Conservation (phyloP, 768 basidiomycete species). For the Porpolomopsis calyptriformis region DNA sequence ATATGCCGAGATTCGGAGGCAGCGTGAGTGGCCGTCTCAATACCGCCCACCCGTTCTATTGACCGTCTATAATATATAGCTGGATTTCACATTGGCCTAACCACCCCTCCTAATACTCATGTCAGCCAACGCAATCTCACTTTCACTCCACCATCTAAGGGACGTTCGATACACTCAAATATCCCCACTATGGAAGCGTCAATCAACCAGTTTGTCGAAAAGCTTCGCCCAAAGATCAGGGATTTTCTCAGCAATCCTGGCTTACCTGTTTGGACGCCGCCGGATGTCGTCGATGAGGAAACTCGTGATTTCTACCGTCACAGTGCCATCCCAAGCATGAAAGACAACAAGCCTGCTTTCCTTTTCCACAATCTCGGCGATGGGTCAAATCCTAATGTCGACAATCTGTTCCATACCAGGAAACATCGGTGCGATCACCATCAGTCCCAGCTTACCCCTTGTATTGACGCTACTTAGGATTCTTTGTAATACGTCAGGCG, state of each 20-base stretch:
- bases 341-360: not conserved
- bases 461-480: slow-evolving; percentile 1
- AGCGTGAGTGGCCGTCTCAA: not conserved
- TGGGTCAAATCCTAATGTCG: not conserved
- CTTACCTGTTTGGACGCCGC: not conserved
- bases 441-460: not conserved
- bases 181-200: not conserved
- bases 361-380: slow-evolving; percentile 4
- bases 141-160: not conserved
- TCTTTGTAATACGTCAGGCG: slow-evolving; percentile 8
- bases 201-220: not conserved
- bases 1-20: not conserved
- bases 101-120: no score
- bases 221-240: slow-evolving; percentile 3
- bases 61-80: not conserved
- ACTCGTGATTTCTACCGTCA: not conserved
- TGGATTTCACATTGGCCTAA: not conserved
- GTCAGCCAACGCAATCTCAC: not conserved
- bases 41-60: not conserved
- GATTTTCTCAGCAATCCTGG: not conserved
- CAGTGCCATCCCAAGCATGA: not conserved
- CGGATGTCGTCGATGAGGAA: not conserved
- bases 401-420: not conserved
- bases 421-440: not conserved
- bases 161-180: not conserved